Conservation (phyloP, 768 basidiomycete genomes). For the Solioccasus polychromus region DNA sequence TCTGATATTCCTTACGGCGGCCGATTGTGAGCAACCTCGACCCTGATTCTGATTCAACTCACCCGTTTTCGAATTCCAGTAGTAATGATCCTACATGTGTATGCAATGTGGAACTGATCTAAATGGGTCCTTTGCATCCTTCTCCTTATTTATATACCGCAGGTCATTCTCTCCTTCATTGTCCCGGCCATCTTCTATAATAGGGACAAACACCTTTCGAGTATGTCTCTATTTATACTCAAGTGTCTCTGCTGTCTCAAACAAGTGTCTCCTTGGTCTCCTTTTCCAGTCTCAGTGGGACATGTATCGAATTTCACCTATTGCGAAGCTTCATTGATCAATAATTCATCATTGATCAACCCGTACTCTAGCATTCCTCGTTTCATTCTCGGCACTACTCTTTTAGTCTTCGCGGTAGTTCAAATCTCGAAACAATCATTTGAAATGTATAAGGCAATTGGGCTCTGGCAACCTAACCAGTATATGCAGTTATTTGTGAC, state of each 20-base stretch:
- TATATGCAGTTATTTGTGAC: constrained; percentile 3
- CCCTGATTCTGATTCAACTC: neutral
- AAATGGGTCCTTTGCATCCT: constrained; percentile 4
- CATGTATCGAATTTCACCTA: neutral
- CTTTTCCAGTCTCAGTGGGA: constrained; percentile 1
- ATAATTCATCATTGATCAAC: neutral
- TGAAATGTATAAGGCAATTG: constrained; percentile 4
- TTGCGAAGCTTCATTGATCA: constrained; percentile 1
- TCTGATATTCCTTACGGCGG: constrained; percentile 10
- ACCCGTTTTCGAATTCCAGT: constrained; percentile 1
- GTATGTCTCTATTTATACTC: neutral
- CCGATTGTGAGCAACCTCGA: constrained; percentile 14
- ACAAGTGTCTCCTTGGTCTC: too few species aligned
- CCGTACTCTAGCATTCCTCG: neutral
- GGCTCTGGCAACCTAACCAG: constrained; percentile 1
- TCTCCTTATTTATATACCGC: neutral
- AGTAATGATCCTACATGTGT: constrained; percentile 17
- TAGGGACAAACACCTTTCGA: neutral
- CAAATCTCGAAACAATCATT: neutral
- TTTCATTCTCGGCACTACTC: neutral
- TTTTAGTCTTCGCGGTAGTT: constrained; percentile 6
- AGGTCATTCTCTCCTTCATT: neutral
- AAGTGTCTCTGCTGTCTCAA: too few species aligned
- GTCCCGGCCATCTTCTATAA: neutral
- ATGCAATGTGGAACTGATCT: constrained; percentile 13